Conservation (phyloP, 345 rosid genomes). For the Hibiscus tridactylites region DNA sequence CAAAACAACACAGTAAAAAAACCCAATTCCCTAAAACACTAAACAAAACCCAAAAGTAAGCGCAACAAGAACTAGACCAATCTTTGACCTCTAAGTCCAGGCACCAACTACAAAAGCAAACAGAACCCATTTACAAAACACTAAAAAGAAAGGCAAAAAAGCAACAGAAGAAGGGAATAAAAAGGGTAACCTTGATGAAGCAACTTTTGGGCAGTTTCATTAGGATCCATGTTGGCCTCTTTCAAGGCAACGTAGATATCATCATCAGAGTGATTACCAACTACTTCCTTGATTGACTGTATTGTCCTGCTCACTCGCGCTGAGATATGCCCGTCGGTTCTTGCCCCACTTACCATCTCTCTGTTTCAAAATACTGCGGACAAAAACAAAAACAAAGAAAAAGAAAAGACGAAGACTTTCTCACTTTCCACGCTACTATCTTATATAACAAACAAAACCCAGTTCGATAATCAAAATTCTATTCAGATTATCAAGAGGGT, state of each 20-base stretch:
- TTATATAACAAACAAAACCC: background rate
- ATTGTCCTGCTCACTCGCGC: constrained; percentile 50
- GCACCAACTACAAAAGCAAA: background rate
- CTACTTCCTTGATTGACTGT: constrained; percentile 65
- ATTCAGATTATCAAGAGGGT: background rate
- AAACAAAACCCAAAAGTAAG: background rate
- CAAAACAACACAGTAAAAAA: background rate
- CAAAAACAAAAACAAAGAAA: background rate
- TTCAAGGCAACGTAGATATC: constrained; percentile 61
- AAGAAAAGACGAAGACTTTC: background rate
- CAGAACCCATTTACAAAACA: background rate
- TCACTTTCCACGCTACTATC: background rate
- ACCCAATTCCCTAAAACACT: background rate
- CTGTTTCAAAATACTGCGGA: background rate
- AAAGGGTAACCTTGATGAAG: constrained; percentile 56
- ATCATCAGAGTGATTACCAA: constrained; percentile 66
- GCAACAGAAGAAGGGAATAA: background rate
- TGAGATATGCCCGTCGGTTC: constrained; percentile 28
- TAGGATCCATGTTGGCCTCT: constrained; percentile 76
- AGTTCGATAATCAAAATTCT: background rate
- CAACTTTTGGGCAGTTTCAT: constrained; percentile 66
- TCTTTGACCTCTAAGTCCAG: background rate
- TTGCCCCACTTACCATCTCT: constrained; percentile 34
- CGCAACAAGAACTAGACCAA: background rate
- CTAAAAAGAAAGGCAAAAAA: background rate